Base-by-base conservation (phyloP, 495 filamentous ascomycete genomes). In the Annulohypoxylon stygium region DNA sequence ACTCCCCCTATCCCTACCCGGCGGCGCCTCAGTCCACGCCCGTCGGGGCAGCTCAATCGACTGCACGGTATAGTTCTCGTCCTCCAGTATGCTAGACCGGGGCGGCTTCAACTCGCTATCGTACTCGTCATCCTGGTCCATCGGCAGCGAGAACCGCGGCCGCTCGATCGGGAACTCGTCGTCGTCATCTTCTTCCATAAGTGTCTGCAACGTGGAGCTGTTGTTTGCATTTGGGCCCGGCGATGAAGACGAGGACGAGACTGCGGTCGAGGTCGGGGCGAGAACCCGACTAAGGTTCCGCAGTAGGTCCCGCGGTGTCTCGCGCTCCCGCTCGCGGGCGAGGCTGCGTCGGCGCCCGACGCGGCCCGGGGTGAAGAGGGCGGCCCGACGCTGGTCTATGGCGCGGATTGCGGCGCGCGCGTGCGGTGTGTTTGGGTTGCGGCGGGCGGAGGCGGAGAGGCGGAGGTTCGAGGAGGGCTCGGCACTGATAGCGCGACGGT, bases 271-370 rank as follows among this genome's bases (percentile, higher is more conserved):
- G 3, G 80, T 84, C 0, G 85, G 87, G 2, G 92, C 92, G 23
- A 96, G 82, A 80, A 88, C 83, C 80, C 84, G 88, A 60, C 91
- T 90, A 9, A 96, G 83, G 61, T 89, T 88, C 30, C 89, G 86
- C 33, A 95, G 77, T 20, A 89, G 83, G 76, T 94, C 90, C 61
- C 92, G 89, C 5, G 92, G 92, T 5, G 93, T 93, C 78, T 94
- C 92, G 50, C 92, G 87, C 75, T 91, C 89, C 0, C 70, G 71
- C 67, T 90, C 83, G 45, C 89, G 85, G 6, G 59, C 70, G 20
- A 88, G 83, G 71, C 91, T 94, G 63, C 86, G 86, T 59, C 93
- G 84, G 3, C 91, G 86, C 8, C 70, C 70, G 59, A 87, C 85
- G n/a, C 87, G 84, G 25, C 87, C 90, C 26, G 93, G 92, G 0